These are phyloP conservation scores for Gossypium aridum DNA, from an alignment of 441 rosid species.

Conservation along the genomic window DNA sequence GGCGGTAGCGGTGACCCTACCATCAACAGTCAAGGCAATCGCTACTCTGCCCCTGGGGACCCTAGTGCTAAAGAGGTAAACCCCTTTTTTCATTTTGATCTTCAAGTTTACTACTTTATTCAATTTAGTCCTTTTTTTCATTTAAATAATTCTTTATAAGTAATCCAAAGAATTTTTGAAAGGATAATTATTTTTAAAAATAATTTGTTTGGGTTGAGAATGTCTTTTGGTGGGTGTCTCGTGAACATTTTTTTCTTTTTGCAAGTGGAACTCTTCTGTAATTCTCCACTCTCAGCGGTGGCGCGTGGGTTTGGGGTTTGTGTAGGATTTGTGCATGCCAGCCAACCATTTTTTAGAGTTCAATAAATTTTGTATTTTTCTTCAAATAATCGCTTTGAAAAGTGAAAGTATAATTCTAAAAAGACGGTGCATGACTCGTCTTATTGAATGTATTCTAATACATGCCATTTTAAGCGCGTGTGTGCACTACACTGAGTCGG, in stretches of 20 bases:
- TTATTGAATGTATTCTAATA: no score
- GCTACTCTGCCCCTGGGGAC: slow-evolving; percentile 34
- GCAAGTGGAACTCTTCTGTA: not conserved
- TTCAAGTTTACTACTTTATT: not conserved
- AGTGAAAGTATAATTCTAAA: no score
- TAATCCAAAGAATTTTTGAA: no score
- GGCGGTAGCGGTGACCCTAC: slow-evolving; percentile 43
- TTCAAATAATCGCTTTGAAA: no score
- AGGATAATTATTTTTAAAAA: no score
- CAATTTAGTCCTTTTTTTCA: not conserved
- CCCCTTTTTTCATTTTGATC: not conserved
- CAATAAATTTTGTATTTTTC: no score
- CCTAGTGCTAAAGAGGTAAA: slow-evolving; percentile 35
- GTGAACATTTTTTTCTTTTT: not conserved
- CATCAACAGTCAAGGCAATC: slow-evolving; percentile 40
- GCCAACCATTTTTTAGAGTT: no score
- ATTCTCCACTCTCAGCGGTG: slow-evolving; percentile 12
- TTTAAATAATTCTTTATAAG: not conserved
- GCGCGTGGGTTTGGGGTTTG: slow-evolving; percentile 11
- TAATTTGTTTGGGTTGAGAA: no score
- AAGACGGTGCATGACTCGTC: no score
- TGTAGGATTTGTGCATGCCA: no score
- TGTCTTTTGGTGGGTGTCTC: not conserved
- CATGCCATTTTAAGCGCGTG: not conserved
- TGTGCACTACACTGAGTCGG: not conserved